phyloP scores from a whole-genome alignment of 2,329 filamentous ascomycete genomes.

The Graphilbum fragrans region DNA sequence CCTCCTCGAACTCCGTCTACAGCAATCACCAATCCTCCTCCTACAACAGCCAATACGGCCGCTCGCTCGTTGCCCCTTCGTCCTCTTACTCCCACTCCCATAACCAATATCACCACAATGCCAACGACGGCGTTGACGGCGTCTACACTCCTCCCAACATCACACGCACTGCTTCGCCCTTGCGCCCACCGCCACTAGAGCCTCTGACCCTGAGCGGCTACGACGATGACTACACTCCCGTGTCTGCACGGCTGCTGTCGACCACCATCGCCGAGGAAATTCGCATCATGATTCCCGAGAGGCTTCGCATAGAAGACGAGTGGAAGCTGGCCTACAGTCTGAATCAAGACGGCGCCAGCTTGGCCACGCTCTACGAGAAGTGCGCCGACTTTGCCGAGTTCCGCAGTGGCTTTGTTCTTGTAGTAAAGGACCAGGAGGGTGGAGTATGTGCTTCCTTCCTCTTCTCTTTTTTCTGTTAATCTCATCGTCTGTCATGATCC shows the following conservation, averaged over 20 bases:
- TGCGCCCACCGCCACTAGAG: slow-evolving; percentile 80
- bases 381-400: slow-evolving; percentile 54
- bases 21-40: background rate
- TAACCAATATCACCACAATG: background rate
- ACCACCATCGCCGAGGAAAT: slow-evolving; percentile 81
- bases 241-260: slow-evolving; percentile 54
- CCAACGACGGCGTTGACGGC: slow-evolving; percentile 10
- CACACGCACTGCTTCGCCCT: slow-evolving; percentile 58
- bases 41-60: background rate
- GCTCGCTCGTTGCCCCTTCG: slow-evolving; percentile 1
- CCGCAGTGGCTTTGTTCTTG: slow-evolving; percentile 80
- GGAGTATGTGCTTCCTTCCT: slow-evolving; percentile 38
- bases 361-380: slow-evolving; percentile 75
- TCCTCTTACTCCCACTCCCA: background rate
- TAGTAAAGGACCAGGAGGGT: slow-evolving; percentile 66
- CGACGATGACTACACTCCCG: slow-evolving; percentile 40
- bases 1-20: slow-evolving; percentile 4
- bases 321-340: slow-evolving; percentile 85
- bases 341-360: slow-evolving; percentile 80
- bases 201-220: slow-evolving; percentile 62
- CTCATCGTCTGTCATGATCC: slow-evolving; percentile 12
- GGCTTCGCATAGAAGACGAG: slow-evolving; percentile 74
- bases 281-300: slow-evolving; percentile 71
- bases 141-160: slow-evolving; percentile 25
- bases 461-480: background rate